Evolutionary conservation across 2,329 filamentous ascomycete genomes (phyloP).

Genomic region (Xylaria sp.): DNA sequence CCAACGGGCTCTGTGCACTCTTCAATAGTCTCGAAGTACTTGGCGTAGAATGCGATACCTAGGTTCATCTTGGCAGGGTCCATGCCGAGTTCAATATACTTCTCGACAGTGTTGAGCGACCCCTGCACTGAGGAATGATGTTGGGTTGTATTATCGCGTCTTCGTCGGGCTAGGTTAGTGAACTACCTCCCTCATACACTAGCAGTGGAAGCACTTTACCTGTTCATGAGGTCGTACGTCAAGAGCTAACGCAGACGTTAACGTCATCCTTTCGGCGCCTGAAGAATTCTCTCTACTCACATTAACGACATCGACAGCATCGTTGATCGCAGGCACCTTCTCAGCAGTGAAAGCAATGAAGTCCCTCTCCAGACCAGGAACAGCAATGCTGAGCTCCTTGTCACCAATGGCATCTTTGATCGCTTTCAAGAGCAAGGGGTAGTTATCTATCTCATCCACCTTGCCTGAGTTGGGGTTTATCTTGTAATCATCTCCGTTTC

Average conservation of each 20-base stretch:
- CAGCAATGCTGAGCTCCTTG: conserved; percentile 74
- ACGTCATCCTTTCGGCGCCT: not conserved
- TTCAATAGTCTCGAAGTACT: conserved; percentile 66
- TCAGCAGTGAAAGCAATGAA: conserved; percentile 73
- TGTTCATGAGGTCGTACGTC: conserved; percentile 48
- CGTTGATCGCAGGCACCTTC: conserved; percentile 67
- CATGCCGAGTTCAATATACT: conserved; percentile 67
- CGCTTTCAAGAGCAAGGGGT: conserved; percentile 67
- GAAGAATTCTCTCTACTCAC: conserved; percentile 38
- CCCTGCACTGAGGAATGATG: conserved; percentile 72
- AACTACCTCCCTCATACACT: not conserved
- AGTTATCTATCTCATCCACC: conserved; percentile 70
- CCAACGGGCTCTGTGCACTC: conserved; percentile 57
- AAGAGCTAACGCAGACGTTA: conserved; percentile 52
- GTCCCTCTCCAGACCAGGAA: conserved; percentile 71
- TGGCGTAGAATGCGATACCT: conserved; percentile 74
- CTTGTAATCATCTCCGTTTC: conserved; percentile 78
- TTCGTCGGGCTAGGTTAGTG: conserved; percentile 68
- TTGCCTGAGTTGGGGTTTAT: conserved; percentile 68
- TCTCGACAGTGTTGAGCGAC: conserved; percentile 64
- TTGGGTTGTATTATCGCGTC: conserved; percentile 69
- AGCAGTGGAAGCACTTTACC: conserved; percentile 26
- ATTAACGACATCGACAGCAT: conserved; percentile 73
- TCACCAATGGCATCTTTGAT: conserved; percentile 68
- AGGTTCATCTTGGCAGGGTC: conserved; percentile 65